Percentiles rank a stretch among this genome's conserved stretches.
These are phyloP conservation scores for Crucibulum parvulum DNA, from an alignment of 1,284 basidiomycete species.

Conservation along the genomic window DNA sequence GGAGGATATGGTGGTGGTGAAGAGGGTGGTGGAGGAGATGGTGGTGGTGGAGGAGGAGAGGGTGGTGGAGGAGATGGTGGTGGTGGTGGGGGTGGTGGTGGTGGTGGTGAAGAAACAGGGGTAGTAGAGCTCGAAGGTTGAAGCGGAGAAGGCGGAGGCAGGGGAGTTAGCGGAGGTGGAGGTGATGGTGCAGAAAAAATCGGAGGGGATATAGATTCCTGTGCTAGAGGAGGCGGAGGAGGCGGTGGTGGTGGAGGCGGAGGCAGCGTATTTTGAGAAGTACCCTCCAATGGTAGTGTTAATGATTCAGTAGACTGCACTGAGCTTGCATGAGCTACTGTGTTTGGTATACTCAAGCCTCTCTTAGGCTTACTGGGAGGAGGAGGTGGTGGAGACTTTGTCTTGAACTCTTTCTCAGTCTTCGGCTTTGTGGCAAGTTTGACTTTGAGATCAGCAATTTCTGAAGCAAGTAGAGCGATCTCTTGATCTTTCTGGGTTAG, in stretches of 20 bases:
- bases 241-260: background rate
- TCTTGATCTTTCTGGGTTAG: slow-evolving; percentile 77
- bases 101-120: slow-evolving; percentile 9
- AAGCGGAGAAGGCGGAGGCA: slow-evolving; percentile 28
- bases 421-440: slow-evolving; percentile 59
- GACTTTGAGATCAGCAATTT: slow-evolving; percentile 60
- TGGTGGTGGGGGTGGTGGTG: slow-evolving; percentile 24
- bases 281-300: background rate
- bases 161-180: slow-evolving; percentile 23
- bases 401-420: slow-evolving; percentile 77
- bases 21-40: slow-evolving; percentile 27
- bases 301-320: background rate
- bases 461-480: slow-evolving; percentile 57
- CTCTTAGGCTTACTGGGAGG: slow-evolving; percentile 52
- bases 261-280: background rate
- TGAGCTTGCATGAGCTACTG: slow-evolving; percentile 11
- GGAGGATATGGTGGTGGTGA: slow-evolving; percentile 29
- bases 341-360: slow-evolving; percentile 36
- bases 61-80: slow-evolving; percentile 27
- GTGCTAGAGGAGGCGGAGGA: background rate
- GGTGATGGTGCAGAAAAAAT: slow-evolving; percentile 8
- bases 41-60: slow-evolving; percentile 21
- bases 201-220: background rate
- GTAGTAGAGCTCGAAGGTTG: slow-evolving; percentile 8
- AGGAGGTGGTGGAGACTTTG: slow-evolving; percentile 68